Evolutionary conservation across 129 eudicot genomes (phyloP).

Genomic region (Ambrosia artemisiifolia): DNA sequence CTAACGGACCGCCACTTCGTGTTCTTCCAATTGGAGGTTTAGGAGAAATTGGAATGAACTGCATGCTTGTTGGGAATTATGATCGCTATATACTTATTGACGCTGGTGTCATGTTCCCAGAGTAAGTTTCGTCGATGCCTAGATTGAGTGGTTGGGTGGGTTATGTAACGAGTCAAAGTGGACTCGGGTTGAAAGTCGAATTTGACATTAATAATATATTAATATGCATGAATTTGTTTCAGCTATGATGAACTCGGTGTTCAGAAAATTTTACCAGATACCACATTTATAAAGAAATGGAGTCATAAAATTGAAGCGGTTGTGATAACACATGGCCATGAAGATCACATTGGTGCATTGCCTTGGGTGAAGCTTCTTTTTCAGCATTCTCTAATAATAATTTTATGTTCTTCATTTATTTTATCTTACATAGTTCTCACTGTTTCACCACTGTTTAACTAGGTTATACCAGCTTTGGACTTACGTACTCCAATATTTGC

Average conservation of each 20-base stretch:
- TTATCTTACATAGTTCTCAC: constrained; percentile 14
- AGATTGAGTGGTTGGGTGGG: not conserved
- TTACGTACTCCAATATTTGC: constrained; percentile 85
- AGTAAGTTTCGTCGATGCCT: constrained; percentile 49
- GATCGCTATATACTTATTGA: constrained; percentile 94
- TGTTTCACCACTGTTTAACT: constrained; percentile 22
- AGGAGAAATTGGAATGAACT: constrained; percentile 99
- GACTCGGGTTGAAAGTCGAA: not conserved
- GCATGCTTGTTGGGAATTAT: constrained; percentile 97
- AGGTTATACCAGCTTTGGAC: constrained; percentile 98
- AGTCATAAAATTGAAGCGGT: constrained; percentile 99
- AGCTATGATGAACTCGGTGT: constrained; percentile 94
- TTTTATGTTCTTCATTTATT: not conserved
- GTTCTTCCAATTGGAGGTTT: constrained; percentile 94
- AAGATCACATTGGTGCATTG: constrained; percentile 99
- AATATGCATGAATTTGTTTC: constrained; percentile 19
- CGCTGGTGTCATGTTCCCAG: constrained; percentile 99
- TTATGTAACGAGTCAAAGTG: not conserved
- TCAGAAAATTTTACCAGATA: constrained; percentile 96
- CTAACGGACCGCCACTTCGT: constrained; percentile 91
- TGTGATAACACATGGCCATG: constrained; percentile 96
- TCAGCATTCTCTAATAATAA: not conserved
- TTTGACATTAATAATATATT: not conserved
- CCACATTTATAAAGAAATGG: constrained; percentile 90
- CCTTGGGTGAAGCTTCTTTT: constrained; percentile 89